Evolutionary conservation across 2,329 filamentous ascomycete species (phyloP).

Genomic region (Elsinoe fawcettii): DNA sequence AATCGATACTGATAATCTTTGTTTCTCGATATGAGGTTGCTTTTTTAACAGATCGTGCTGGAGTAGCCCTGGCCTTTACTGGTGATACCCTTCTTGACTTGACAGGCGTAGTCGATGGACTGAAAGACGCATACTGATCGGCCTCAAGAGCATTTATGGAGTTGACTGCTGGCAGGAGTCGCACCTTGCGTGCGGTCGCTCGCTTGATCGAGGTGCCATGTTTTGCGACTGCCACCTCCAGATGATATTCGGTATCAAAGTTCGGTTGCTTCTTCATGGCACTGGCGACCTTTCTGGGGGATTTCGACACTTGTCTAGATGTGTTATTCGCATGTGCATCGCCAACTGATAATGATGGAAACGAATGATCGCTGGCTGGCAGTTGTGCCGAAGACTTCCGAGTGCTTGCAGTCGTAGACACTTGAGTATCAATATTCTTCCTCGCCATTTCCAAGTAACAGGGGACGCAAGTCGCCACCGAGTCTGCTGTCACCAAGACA

Average conservation of each 20-base stretch:
- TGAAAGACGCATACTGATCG: not conserved
- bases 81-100: not conserved
- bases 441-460: not conserved
- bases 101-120: not conserved
- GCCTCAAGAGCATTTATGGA: not conserved
- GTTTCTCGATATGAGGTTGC: conserved; percentile 2
- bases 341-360: not conserved
- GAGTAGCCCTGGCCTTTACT: conserved; percentile 11
- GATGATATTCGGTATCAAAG: not conserved
- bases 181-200: not conserved
- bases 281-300: not conserved
- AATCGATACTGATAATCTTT: not conserved
- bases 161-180: conserved; percentile 12
- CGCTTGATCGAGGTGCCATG: not conserved
- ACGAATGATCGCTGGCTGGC: not conserved
- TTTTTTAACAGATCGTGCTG: conserved; percentile 8
- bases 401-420: not conserved
- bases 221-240: not conserved
- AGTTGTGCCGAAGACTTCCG: not conserved
- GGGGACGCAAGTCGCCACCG: not conserved
- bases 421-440: conserved; percentile 9
- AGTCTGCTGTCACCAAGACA: not conserved
- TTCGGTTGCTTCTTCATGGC: not conserved
- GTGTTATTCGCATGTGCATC: not conserved
- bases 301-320: not conserved